Evolutionary conservation across 2,329 filamentous ascomycete genomes (phyloP).

Genomic region (Pochonia chlamydosporia): DNA sequence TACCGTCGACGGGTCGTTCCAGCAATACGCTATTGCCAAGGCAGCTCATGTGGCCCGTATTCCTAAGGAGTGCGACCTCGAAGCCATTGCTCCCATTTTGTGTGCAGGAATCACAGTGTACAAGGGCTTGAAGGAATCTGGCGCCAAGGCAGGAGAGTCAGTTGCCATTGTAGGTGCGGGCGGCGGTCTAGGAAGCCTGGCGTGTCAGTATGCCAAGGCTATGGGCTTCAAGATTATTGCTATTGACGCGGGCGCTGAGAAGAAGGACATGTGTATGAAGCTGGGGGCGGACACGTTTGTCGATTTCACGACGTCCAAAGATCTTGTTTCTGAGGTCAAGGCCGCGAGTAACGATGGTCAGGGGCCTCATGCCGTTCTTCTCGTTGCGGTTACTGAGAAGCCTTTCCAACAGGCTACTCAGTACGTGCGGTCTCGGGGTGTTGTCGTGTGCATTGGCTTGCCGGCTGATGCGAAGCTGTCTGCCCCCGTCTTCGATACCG

Average conservation of each 20-base stretch:
- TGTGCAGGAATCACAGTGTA: conserved; percentile 87
- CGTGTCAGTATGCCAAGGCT: conserved; percentile 81
- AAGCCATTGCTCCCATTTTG: conserved; percentile 72
- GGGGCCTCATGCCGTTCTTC: conserved; percentile 80
- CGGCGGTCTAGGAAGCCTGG: conserved; percentile 73
- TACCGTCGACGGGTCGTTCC: conserved; percentile 89
- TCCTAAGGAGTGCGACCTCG: conserved; percentile 69
- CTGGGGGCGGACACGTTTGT: conserved; percentile 71
- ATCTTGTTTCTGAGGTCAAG: conserved; percentile 81
- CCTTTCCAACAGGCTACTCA: conserved; percentile 92
- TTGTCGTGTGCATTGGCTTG: conserved; percentile 83
- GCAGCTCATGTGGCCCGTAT: conserved; percentile 79
- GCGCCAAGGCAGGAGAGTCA: conserved; percentile 65
- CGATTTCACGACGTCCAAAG: conserved; percentile 71
- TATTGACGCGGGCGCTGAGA: conserved; percentile 80
- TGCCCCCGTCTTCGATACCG: conserved; percentile 84
- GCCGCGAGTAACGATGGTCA: conserved; percentile 71
- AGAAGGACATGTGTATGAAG: conserved; percentile 61
- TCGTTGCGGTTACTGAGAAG: conserved; percentile 82
- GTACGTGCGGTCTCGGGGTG: conserved; percentile 78
- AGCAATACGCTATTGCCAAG: conserved; percentile 86
- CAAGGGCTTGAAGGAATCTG: conserved; percentile 85
- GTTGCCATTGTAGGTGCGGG: conserved; percentile 84
- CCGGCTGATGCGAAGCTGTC: conserved; percentile 73
- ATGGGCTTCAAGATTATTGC: conserved; percentile 80